Base-by-base conservation (phyloP, 441 rosid species). In the Corymbia calophylla region DNA sequence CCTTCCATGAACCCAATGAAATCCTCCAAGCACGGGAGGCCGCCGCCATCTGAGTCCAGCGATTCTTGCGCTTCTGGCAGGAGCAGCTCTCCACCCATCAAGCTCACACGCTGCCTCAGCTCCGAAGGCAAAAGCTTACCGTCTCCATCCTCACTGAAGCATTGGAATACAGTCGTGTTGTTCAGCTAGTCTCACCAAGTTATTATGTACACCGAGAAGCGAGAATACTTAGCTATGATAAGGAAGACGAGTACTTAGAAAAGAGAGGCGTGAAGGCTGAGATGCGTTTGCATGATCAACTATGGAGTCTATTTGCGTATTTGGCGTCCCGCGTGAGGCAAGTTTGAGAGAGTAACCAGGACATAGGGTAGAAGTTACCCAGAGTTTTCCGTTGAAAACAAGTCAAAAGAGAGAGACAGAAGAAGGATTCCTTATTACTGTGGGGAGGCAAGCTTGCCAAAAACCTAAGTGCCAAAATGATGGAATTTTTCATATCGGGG, bases 101-200 rank as follows among this genome's bases (percentile, higher is more conserved):
- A 91, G 55, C 92, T 89, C 6, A 95, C 92, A 25, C 93, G 92
- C 49, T 85, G 90, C 56, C 92, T 90, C 64, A 95, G 91, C 93
- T 95, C 94, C 15, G 90, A 87, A 13, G 97, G 92, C 0, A 97
- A 95, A 32, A 96, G 91, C 89, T 94, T 97, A 56, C 96, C 95
- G 31, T 95, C 93, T 35, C 94, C 94, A 54, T 92, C 89, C 54
- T 84, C 90, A 70, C 94, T 96, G 13, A 97, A 93, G 87, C 93
- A 91, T 16, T 62, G 56, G 31, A 95, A 90, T 60, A 93, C 89
- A 1, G 88, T 93, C 91, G 25, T 91, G 90, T 17, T 89, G 92
- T 44, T 80, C 89, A 7, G 53, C 80, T 17, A 44, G 90, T 51
- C 10, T 53, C 92, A 87, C 92, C 32, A 66, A 39, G 23, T 23